Evolutionary conservation across 2,329 filamentous ascomycete species (phyloP).

Genomic region (Penicillium brasilianum): DNA sequence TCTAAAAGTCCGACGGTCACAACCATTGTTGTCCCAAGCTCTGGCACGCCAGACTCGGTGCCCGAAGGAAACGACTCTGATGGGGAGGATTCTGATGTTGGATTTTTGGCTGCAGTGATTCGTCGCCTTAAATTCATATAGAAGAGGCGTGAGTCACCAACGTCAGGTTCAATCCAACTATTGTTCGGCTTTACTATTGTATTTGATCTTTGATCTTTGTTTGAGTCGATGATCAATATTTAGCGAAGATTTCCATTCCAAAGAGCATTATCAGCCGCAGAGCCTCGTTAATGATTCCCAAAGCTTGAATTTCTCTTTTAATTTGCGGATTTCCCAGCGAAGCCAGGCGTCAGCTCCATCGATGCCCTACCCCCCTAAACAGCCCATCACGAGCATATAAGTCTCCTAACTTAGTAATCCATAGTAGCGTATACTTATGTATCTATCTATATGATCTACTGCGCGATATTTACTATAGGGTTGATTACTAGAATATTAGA

Average conservation of each 20-base stretch:
- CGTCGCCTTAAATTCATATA: background rate
- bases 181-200: background rate
- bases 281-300: no score
- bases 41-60: background rate
- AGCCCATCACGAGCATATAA: no score
- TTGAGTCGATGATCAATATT: no score
- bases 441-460: constrained; percentile 45
- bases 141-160: background rate
- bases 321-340: no score
- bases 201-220: background rate
- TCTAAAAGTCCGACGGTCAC: background rate
- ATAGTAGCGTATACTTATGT: constrained; percentile 48
- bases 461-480: constrained; percentile 50
- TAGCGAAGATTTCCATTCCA: no score
- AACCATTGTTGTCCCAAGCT: background rate
- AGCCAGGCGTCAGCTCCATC: no score
- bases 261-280: no score
- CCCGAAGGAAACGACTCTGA: background rate
- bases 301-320: no score
- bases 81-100: background rate
- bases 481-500: constrained; percentile 52
- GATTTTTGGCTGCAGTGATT: background rate
- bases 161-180: background rate
- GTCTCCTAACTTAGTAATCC: constrained; percentile 52
- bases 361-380: no score